phyloP scores from a whole-genome alignment of 305 asterid species.

The Solanum hybrid region DNA sequence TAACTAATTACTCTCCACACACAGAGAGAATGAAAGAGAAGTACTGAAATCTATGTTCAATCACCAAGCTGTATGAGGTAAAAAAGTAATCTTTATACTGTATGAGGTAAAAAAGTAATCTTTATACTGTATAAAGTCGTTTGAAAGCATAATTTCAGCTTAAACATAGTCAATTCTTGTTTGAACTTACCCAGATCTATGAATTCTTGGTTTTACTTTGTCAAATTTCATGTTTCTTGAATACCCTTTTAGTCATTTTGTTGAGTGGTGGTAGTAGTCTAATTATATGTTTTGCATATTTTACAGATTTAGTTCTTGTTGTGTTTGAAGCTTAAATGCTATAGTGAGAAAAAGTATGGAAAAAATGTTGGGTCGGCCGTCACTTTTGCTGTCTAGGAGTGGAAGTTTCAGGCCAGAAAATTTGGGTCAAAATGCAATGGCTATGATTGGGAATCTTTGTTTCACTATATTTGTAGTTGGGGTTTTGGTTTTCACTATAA shows the following conservation, averaged over 20 bases:
- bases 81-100: neutral
- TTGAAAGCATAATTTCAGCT: neutral
- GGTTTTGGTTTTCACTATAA: conserved; percentile 51
- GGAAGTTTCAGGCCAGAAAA: conserved; percentile 58
- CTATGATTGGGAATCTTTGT: conserved; percentile 51
- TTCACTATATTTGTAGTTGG: conserved; percentile 51
- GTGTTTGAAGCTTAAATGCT: neutral
- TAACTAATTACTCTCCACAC: no score
- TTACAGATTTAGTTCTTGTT: neutral
- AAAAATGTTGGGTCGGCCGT: conserved; percentile 54
- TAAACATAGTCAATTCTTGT: neutral
- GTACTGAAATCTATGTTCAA: neutral
- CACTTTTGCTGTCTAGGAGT: conserved; percentile 33
- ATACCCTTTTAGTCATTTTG: neutral
- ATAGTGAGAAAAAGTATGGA: neutral
- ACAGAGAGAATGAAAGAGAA: neutral
- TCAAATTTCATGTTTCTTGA: neutral
- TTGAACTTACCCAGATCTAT: neutral
- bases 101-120: neutral
- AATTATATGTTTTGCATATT: neutral
- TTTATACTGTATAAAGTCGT: neutral
- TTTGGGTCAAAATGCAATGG: conserved; percentile 48
- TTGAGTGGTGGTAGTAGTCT: neutral
- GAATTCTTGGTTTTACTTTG: neutral
- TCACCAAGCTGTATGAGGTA: neutral